Evolutionary conservation across 1,284 basidiomycete species (phyloP).

Genomic region (Boletus mariae): DNA sequence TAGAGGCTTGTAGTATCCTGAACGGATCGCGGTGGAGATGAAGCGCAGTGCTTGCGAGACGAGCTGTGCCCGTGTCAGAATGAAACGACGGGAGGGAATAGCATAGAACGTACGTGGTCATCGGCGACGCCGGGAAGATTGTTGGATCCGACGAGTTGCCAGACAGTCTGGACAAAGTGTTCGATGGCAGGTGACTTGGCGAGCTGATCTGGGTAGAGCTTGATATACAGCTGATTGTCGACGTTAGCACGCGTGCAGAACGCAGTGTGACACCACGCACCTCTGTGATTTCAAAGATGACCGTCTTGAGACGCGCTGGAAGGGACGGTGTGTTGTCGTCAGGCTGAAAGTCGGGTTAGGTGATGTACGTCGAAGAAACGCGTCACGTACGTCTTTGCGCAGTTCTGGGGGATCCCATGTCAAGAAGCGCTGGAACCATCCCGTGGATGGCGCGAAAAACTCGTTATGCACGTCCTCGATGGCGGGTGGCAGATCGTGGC

Average conservation of each 20-base stretch:
- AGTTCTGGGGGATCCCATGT: slow-evolving; percentile 74
- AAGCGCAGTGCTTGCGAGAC: slow-evolving; percentile 93
- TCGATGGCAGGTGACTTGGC: slow-evolving; percentile 67
- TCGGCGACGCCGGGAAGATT: slow-evolving; percentile 69
- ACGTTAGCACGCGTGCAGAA: slow-evolving; percentile 2
- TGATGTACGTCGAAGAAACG: slow-evolving; percentile 5
- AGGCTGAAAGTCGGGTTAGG: slow-evolving; percentile 44
- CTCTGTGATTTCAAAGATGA: slow-evolving; percentile 89
- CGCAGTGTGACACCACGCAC: slow-evolving; percentile 32
- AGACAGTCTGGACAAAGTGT: slow-evolving; percentile 86
- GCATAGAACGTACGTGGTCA: slow-evolving; percentile 59
- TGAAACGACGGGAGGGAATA: not conserved
- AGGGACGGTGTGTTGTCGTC: slow-evolving; percentile 84
- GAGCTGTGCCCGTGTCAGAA: slow-evolving; percentile 46
- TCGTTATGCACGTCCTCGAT: slow-evolving; percentile 87
- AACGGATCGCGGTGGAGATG: slow-evolving; percentile 89
- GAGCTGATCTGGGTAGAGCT: slow-evolving; percentile 89
- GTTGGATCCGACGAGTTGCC: slow-evolving; percentile 82
- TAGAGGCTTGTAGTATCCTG: slow-evolving; percentile 68
- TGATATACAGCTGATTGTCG: slow-evolving; percentile 73
- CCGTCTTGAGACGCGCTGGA: slow-evolving; percentile 83
- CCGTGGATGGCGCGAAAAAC: slow-evolving; percentile 70
- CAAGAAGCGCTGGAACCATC: slow-evolving; percentile 78
- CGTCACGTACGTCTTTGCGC: slow-evolving; percentile 60
- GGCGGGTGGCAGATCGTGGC: slow-evolving; percentile 92